Evolutionary conservation across 2,329 filamentous ascomycete species (phyloP).

Genomic region (Endocalyx cinctus): DNA sequence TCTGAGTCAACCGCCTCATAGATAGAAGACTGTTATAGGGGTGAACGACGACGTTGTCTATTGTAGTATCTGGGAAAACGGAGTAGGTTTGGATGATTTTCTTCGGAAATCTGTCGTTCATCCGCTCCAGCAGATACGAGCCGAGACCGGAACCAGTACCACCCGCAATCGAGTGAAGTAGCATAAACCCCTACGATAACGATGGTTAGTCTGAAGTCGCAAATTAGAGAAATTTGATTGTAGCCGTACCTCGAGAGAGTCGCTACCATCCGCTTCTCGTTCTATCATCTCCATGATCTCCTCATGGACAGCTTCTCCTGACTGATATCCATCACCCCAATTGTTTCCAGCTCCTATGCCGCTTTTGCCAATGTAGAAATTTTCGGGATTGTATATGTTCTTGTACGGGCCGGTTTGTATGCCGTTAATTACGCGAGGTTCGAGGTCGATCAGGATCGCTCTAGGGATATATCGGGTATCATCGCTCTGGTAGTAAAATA

Average conservation of each 20-base stretch:
- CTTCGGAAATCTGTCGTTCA: constrained; percentile 97
- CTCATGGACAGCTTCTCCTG: constrained; percentile 85
- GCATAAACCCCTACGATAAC: constrained; percentile 77
- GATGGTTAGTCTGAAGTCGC: constrained; percentile 17
- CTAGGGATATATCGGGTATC: constrained; percentile 97
- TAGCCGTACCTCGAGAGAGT: constrained; percentile 76
- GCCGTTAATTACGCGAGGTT: constrained; percentile 86
- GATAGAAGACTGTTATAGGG: constrained; percentile 96
- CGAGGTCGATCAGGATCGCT: constrained; percentile 90
- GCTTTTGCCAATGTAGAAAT: constrained; percentile 95
- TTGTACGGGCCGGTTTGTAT: constrained; percentile 93
- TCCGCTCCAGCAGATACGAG: constrained; percentile 86
- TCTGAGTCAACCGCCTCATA: constrained; percentile 86
- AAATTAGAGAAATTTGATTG: no score
- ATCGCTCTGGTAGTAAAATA: constrained; percentile 99
- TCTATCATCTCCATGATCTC: constrained; percentile 99
- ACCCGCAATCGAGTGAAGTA: constrained; percentile 95
- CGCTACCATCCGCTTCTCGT: constrained; percentile 93
- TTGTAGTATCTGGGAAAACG: constrained; percentile 90
- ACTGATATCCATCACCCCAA: constrained; percentile 95
- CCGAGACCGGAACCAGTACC: constrained; percentile 95
- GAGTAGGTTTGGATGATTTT: constrained; percentile 99
- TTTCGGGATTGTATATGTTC: constrained; percentile 99
- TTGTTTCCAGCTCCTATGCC: constrained; percentile 95
- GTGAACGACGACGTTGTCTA: constrained; percentile 89